These are phyloP conservation scores for Aspergillus clavatus DNA, from an alignment of 2,329 filamentous ascomycete genomes.

Conservation along the genomic window DNA sequence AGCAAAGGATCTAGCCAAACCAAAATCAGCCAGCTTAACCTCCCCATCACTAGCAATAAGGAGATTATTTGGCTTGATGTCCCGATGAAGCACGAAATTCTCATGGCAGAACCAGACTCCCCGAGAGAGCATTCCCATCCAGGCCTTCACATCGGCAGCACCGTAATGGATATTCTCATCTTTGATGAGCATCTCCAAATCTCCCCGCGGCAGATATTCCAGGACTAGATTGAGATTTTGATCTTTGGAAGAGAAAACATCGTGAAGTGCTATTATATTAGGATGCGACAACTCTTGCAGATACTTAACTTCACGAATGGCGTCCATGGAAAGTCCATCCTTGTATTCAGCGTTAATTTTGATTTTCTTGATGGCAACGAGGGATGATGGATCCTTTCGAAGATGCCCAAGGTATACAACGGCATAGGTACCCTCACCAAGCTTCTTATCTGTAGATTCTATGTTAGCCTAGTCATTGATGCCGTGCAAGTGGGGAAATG, in stretches of 20 bases:
- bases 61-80: slow-evolving; percentile 99
- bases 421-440: slow-evolving; percentile 96
- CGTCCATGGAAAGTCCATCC: slow-evolving; percentile 90
- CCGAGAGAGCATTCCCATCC: slow-evolving; percentile 95
- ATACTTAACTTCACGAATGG: slow-evolving; percentile 91
- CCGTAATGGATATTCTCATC: slow-evolving; percentile 80
- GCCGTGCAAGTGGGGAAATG: background rate
- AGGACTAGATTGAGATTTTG: slow-evolving; percentile 95
- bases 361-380: slow-evolving; percentile 65
- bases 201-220: slow-evolving; percentile 88
- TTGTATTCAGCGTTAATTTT: slow-evolving; percentile 59
- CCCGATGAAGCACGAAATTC: slow-evolving; percentile 87
- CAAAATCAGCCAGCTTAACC: slow-evolving; percentile 96
- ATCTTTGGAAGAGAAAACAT: slow-evolving; percentile 92
- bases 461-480: background rate
- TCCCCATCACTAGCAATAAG: slow-evolving; percentile 89
- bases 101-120: slow-evolving; percentile 97
- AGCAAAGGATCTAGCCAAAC: slow-evolving; percentile 81
- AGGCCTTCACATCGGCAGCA: slow-evolving; percentile 88
- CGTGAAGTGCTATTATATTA: slow-evolving; percentile 88
- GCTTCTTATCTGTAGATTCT: slow-evolving; percentile 63
- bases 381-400: slow-evolving; percentile 61
- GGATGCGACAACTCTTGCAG: slow-evolving; percentile 90
- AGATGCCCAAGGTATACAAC: slow-evolving; percentile 88
- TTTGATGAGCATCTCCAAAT: slow-evolving; percentile 90